Percentiles rank a stretch among this genome's conserved stretches.
These are phyloP conservation scores for Platanthera zijinensis DNA, from an alignment of 106 monocot genomes.

Conservation along the genomic window DNA sequence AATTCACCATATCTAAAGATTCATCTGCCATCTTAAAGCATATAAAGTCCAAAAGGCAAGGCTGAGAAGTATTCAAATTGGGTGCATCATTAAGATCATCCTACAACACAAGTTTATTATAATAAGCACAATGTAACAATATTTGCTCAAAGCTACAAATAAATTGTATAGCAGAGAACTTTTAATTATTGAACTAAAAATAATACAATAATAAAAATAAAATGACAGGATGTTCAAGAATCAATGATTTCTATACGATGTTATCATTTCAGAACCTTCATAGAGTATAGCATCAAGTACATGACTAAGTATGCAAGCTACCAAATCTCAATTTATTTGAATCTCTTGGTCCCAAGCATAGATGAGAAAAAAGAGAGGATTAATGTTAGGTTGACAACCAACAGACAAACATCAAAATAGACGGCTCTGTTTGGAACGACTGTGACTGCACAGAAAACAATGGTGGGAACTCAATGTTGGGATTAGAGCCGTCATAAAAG, in stretches of 20 bases:
- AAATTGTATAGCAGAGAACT: neutral
- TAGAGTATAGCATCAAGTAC: too few relatives aligned
- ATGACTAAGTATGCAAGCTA: too few relatives aligned
- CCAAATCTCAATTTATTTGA: too few relatives aligned
- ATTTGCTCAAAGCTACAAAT: neutral
- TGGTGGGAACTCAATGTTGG: too few relatives aligned
- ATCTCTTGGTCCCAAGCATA: too few relatives aligned
- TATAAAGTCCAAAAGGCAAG: slow-evolving; percentile 46
- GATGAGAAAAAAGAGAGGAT: too few relatives aligned
- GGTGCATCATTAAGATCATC: slow-evolving; percentile 16
- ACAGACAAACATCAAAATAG: too few relatives aligned
- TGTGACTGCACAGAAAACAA: too few relatives aligned
- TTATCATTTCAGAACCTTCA: too few relatives aligned
- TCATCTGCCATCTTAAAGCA: slow-evolving; percentile 75
- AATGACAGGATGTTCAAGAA: neutral
- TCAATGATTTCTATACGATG: neutral
- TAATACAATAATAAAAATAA: neutral
- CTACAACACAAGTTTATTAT: slow-evolving; percentile 20
- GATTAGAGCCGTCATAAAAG: too few relatives aligned
- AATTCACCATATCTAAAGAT: slow-evolving; percentile 39
- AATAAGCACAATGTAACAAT: neutral
- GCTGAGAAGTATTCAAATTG: slow-evolving; percentile 4
- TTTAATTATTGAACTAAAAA: neutral
- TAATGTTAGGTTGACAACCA: too few relatives aligned
- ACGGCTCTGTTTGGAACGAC: too few relatives aligned